Evolutionary conservation across 2,329 filamentous ascomycete species (phyloP).

Genomic region (Cadophora sp.): DNA sequence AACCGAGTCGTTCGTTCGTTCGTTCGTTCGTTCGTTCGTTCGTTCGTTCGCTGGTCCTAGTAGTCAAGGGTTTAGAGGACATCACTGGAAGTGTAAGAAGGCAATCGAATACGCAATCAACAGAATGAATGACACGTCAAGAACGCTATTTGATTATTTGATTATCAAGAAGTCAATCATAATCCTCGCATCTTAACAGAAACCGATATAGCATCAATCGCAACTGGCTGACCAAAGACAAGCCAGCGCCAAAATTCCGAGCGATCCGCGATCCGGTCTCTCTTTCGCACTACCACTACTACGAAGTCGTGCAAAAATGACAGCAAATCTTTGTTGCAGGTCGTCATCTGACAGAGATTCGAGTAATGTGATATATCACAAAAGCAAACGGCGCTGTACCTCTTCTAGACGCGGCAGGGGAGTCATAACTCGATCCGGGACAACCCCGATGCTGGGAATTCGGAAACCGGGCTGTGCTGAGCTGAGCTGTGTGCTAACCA

Average conservation of each 20-base stretch:
- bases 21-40: too few relatives aligned
- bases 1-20: not conserved
- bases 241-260: not conserved
- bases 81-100: not conserved
- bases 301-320: not conserved
- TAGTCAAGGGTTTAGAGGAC: not conserved
- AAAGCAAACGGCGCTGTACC: not conserved
- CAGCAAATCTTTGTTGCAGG: not conserved
- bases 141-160: not conserved
- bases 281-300: not conserved
- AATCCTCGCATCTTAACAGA: not conserved
- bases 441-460: not conserved
- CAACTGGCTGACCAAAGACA: not conserved
- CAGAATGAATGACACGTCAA: not conserved
- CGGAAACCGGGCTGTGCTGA: constrained; percentile 3
- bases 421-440: not conserved
- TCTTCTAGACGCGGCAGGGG: not conserved
- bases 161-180: not conserved
- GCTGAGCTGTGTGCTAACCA: not conserved
- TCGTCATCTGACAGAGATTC: not conserved
- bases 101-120: not conserved
- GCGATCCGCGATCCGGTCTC: not conserved
- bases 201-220: not conserved
- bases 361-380: not conserved
- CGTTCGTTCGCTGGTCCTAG: too few relatives aligned